Evolutionary conservation across 2,329 filamentous ascomycete genomes (phyloP).

Genomic region (Beauveria asiatica): DNA sequence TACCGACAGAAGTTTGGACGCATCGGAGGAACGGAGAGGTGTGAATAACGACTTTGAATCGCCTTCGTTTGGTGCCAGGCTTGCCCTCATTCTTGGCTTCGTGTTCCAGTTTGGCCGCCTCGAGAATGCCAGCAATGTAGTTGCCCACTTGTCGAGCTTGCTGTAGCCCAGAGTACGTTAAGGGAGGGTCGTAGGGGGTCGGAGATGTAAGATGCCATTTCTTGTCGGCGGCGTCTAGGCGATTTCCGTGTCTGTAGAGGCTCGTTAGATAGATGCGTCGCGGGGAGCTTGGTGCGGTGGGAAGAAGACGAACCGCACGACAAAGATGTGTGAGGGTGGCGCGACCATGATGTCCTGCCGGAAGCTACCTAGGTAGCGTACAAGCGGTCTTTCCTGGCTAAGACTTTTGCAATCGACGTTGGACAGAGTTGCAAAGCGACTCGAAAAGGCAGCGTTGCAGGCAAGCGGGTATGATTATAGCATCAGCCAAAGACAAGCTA

Average conservation of each 20-base stretch:
- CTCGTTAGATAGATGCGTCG: not conserved
- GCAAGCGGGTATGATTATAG: not conserved
- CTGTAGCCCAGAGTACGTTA: slow-evolving; percentile 90
- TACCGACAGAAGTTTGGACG: slow-evolving; percentile 82
- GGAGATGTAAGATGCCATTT: slow-evolving; percentile 91
- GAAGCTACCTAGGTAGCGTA: not conserved
- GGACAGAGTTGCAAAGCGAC: not conserved
- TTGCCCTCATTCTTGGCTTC: slow-evolving; percentile 21
- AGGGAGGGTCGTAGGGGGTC: slow-evolving; percentile 88
- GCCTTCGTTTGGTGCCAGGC: slow-evolving; percentile 36
- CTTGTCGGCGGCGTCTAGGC: slow-evolving; percentile 89
- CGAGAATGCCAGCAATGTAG: slow-evolving; percentile 68
- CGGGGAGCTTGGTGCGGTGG: slow-evolving; percentile 10
- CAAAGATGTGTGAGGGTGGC: slow-evolving; percentile 35
- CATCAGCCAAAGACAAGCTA: not conserved
- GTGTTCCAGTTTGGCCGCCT: slow-evolving; percentile 40
- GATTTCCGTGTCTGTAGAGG: slow-evolving; percentile 69
- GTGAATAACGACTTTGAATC: slow-evolving; percentile 78
- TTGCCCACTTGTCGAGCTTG: slow-evolving; percentile 76
- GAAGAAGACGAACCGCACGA: slow-evolving; percentile 30
- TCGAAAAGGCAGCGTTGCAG: not conserved
- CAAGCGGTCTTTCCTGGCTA: not conserved
- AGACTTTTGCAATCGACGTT: not conserved
- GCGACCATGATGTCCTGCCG: slow-evolving; percentile 27
- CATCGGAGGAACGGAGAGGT: slow-evolving; percentile 91